phyloP scores from a whole-genome alignment of 371 early-diverging fungal species.

The Syncephalastrum contaminatum region DNA sequence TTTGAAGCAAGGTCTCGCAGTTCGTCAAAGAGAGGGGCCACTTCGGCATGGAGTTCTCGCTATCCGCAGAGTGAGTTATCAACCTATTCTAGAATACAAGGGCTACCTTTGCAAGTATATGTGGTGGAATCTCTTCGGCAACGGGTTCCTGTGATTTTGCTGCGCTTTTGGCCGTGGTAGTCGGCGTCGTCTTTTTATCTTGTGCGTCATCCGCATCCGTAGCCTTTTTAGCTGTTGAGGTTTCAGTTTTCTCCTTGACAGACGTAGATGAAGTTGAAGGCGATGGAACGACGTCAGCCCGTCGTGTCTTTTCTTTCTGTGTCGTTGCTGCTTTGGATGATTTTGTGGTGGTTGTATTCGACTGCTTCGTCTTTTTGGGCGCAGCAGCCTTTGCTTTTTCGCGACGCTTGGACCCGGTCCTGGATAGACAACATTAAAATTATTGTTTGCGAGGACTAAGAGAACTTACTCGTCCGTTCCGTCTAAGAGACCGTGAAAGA shows the following conservation, averaged over 20 bases:
- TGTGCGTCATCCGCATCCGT: conserved; percentile 2
- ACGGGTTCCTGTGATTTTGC: background rate
- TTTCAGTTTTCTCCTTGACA: no score
- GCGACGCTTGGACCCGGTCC: conserved; percentile 4
- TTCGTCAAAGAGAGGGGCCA: no score
- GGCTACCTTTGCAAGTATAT: background rate
- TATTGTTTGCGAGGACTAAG: background rate
- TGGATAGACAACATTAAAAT: background rate
- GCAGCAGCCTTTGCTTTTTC: conserved; percentile 14
- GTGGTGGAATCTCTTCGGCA: background rate
- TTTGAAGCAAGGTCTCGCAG: no score
- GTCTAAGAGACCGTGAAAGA: conserved; percentile 50
- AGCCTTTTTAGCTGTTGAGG: background rate
- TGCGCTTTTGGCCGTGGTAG: conserved; percentile 1
- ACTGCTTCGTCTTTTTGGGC: conserved; percentile 8
- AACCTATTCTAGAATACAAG: background rate
- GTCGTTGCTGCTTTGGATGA: conserved; percentile 7
- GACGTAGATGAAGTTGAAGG: no score
- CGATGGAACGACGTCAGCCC: no score
- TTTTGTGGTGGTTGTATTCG: conserved; percentile 4
- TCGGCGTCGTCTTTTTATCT: conserved; percentile 3
- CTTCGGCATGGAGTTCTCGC: no score
- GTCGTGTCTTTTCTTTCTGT: conserved; percentile 8
- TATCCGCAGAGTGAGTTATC: no score
- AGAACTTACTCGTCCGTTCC: conserved; percentile 47